phyloP scores from a whole-genome alignment of 495 filamentous ascomycete species.

The Podospora appendiculata region DNA sequence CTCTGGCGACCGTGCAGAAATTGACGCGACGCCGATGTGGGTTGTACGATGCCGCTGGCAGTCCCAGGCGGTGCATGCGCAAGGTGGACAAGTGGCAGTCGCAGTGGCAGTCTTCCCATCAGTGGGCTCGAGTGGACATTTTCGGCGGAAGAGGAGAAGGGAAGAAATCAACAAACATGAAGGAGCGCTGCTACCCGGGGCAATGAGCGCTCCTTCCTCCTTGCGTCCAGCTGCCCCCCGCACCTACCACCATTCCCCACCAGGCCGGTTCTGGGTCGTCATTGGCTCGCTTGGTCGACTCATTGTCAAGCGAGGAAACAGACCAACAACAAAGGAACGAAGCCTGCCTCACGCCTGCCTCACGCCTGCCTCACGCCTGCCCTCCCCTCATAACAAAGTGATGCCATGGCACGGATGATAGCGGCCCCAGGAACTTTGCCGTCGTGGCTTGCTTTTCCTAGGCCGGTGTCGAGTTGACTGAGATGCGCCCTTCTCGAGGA shows the following conservation, averaged over 20 bases:
- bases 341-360: too few relatives aligned
- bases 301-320: conserved; percentile 6
- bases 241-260: conserved; percentile 15
- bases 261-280: not conserved
- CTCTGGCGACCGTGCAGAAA: not conserved
- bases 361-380: too few relatives aligned
- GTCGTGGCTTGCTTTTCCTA: too few relatives aligned
- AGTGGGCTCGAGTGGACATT: conserved; percentile 19
- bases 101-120: conserved; percentile 6
- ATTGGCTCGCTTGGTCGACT: conserved; percentile 16
- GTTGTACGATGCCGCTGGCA: conserved; percentile 1
- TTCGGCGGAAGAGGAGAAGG: conserved; percentile 14
- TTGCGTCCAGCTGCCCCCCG: conserved; percentile 11
- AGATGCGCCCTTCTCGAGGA: too few relatives aligned
- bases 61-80: conserved; percentile 7
- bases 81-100: not conserved
- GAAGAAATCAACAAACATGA: conserved; percentile 28
- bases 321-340: not conserved
- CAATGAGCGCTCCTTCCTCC: conserved; percentile 22
- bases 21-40: not conserved
- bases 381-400: too few relatives aligned
- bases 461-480: too few relatives aligned
- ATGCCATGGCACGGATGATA: too few relatives aligned
- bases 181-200: conserved; percentile 20
- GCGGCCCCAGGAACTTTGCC: too few relatives aligned